phyloP scores from a whole-genome alignment of 352 stramenopile species.

The Plasmopara muralis region DNA sequence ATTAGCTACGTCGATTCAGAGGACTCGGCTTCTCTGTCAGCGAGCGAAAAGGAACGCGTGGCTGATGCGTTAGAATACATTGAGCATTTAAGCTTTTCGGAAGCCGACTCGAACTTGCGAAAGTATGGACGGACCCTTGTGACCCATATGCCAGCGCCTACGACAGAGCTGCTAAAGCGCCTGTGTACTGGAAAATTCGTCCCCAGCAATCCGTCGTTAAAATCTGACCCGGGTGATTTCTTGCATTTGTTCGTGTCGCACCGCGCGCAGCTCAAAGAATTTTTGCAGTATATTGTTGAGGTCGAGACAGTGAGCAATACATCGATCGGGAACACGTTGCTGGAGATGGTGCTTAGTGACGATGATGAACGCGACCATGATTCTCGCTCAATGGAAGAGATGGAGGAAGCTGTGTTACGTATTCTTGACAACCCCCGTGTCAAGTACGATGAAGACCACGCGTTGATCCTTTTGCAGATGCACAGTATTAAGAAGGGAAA shows the following conservation, averaged over 20 bases:
- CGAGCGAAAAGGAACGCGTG: conserved; percentile 74
- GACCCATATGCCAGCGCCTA: conserved; percentile 77
- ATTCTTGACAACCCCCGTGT: conserved; percentile 88
- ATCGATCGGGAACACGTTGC: conserved; percentile 84
- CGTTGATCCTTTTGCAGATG: conserved; percentile 92
- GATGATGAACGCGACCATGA: conserved; percentile 33
- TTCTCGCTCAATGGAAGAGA: conserved; percentile 41
- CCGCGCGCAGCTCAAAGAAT: conserved; percentile 80
- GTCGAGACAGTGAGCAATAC: conserved; percentile 84
- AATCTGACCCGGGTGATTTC: conserved; percentile 84
- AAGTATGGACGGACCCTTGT: conserved; percentile 88
- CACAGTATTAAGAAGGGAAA: conserved; percentile 88
- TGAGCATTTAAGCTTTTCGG: conserved; percentile 72
- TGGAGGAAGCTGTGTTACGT: conserved; percentile 75
- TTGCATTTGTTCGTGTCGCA: conserved; percentile 91
- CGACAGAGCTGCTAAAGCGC: conserved; percentile 86
- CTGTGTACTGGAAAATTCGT: conserved; percentile 87
- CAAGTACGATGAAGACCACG: conserved; percentile 89
- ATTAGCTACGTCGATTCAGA: conserved; percentile 84
- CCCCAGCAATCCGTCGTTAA: conserved; percentile 38
- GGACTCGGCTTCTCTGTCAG: conserved; percentile 57
- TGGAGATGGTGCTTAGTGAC: conserved; percentile 85
- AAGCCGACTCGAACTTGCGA: conserved; percentile 79
- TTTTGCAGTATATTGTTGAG: conserved; percentile 86
- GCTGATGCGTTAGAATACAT: conserved; percentile 90